Base-by-base conservation (phyloP, 495 filamentous ascomycete genomes). In the Trichodelitschia bisporula region DNA sequence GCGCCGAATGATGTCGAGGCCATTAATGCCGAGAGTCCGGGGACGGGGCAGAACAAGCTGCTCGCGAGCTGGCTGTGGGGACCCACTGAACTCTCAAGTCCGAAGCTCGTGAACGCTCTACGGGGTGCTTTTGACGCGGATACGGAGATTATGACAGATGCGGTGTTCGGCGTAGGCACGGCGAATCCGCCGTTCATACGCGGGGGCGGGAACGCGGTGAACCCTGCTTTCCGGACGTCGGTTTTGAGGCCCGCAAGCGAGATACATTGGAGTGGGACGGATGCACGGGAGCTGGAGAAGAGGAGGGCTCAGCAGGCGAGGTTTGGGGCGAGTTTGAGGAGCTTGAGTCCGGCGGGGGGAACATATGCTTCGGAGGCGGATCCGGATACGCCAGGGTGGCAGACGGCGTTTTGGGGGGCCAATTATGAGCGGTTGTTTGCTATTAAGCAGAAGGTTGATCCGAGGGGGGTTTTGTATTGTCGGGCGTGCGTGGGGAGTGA, bases 331-430 rank as follows among this genome's bases (percentile, higher is more conserved):
- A 8, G 8, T 8, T 12, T 25, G 8, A 8, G 21, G 8, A 8
- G 8, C 12, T 12, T 25, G 6, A 32, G 14, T 10, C 30, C 30
- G 15, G 30, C 9, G 6, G 18, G 30, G 6, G 30, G 14, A 10
- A 32, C 14, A 9, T 32, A 32, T 32, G 14, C 10, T 9, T 26
- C 24, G 9, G 30, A 32, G 18, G 27, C 10, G 8, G 27, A 32
- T 26, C 10, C 15, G 24, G 10, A 32, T 23, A 11, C 6, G 11
- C 13, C 30, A 11, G 15, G 25, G 5, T 32, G 30, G 30, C 30
- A 32, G 18, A 9, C 24, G 13, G 13, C 18, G 6, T 32, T 26
- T 15, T 32, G 18, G 14, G 30, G 30, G 6, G 25, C 8, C 18
- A 32, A 32, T 15, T 32, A 32, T 18, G 10, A 8, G 14, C 12